Conservation (phyloP, 345 rosid genomes). For the Ricinus communis region DNA sequence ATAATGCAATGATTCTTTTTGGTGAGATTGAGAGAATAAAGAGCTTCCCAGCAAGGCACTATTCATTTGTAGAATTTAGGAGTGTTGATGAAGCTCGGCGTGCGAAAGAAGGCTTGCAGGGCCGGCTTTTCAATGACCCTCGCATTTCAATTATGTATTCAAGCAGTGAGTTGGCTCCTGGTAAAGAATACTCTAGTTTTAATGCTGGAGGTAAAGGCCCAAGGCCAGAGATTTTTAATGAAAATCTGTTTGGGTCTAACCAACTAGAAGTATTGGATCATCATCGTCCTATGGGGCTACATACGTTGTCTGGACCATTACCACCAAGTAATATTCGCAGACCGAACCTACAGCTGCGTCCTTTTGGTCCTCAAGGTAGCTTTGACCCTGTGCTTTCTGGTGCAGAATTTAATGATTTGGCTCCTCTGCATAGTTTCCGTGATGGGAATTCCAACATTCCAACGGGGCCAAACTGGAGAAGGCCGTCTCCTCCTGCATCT, state of each 20-base stretch:
- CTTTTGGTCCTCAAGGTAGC: conserved; percentile 51
- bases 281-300: conserved; percentile 37
- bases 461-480: conserved; percentile 55
- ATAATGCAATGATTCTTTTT: conserved; percentile 94
- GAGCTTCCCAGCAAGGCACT: conserved; percentile 78
- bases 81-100: conserved; percentile 94
- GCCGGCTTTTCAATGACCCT: conserved; percentile 87
- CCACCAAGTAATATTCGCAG: conserved; percentile 41
- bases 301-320: conserved; percentile 34
- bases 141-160: conserved; percentile 85
- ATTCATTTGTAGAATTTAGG: conserved; percentile 91
- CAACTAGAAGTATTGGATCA: conserved; percentile 51
- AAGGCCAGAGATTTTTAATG: conserved; percentile 56
- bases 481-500: conserved; percentile 61
- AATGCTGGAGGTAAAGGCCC: conserved; percentile 55
- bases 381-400: conserved; percentile 49
- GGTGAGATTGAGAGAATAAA: conserved; percentile 94
- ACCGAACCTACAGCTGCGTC: conserved; percentile 36
- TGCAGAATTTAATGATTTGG: conserved; percentile 52
- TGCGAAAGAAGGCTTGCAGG: conserved; percentile 92
- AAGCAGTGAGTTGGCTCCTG: conserved; percentile 63
- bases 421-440: conserved; percentile 29
- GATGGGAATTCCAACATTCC: conserved; percentile 35
- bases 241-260: conserved; percentile 43
- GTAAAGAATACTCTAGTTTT: conserved; percentile 50